phyloP scores from a whole-genome alignment of 2,329 filamentous ascomycete species.

The Mycocentrospora acerina region DNA sequence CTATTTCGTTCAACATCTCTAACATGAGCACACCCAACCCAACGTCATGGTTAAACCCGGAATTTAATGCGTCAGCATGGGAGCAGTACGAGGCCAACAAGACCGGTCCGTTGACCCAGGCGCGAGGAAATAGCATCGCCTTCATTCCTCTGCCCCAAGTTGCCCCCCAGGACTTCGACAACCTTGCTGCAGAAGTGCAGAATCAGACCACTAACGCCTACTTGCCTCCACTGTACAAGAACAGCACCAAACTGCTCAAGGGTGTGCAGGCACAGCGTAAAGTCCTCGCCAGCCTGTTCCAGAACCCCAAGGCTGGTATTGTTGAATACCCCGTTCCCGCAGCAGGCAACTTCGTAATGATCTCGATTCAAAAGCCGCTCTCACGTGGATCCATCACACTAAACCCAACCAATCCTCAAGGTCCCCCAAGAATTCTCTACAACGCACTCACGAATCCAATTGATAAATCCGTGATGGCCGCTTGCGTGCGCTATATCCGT shows the following conservation, averaged over 20 bases:
- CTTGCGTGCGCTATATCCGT: slow-evolving; percentile 41
- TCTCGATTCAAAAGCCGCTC: slow-evolving; percentile 40
- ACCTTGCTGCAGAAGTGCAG: slow-evolving; percentile 15
- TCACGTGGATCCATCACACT: slow-evolving; percentile 41
- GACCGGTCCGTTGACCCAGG: slow-evolving; percentile 29
- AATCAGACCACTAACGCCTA: slow-evolving; percentile 15
- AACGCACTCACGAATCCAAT: slow-evolving; percentile 34
- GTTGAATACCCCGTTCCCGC: slow-evolving; percentile 39
- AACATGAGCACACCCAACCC: slow-evolving; percentile 25
- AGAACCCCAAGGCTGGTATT: slow-evolving; percentile 23
- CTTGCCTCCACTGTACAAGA: slow-evolving; percentile 26
- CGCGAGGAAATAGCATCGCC: slow-evolving; percentile 28
- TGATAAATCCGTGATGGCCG: slow-evolving; percentile 33
- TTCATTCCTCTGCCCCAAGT: slow-evolving; percentile 30
- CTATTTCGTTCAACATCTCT: slow-evolving; percentile 21
- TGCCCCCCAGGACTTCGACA: slow-evolving; percentile 16
- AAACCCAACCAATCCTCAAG: slow-evolving; percentile 29
- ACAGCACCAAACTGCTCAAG: slow-evolving; percentile 25
- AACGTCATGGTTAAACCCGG: slow-evolving; percentile 17
- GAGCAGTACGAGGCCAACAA: slow-evolving; percentile 25
- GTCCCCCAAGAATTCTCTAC: slow-evolving; percentile 26
- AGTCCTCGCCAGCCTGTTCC: slow-evolving; percentile 25
- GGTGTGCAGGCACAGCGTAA: slow-evolving; percentile 30
- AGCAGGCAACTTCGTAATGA: slow-evolving; percentile 24
- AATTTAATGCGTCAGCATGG: slow-evolving; percentile 33